Conservation (phyloP, 306 rosid genomes). For the Dryas drummondii region DNA sequence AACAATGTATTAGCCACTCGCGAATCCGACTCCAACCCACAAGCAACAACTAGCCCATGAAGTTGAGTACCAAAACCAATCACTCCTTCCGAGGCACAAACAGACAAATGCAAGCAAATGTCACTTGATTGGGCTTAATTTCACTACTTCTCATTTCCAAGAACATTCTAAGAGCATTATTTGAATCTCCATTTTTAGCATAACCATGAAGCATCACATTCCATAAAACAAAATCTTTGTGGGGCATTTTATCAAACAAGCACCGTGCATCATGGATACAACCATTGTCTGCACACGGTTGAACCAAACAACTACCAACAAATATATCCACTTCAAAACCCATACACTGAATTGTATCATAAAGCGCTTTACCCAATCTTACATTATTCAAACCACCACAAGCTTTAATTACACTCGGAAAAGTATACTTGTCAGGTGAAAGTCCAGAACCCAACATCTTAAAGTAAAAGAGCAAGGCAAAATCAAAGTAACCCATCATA, state of each 20-base stretch:
- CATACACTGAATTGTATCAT: slow-evolving; percentile 34
- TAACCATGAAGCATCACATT: slow-evolving; percentile 80
- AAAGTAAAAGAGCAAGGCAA: slow-evolving; percentile 64
- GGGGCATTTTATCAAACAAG: slow-evolving; percentile 65
- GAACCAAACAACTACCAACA: slow-evolving; percentile 70
- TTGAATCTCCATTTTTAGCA: slow-evolving; percentile 53
- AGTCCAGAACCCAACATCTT: slow-evolving; percentile 66
- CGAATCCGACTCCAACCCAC: slow-evolving; percentile 43
- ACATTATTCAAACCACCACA: slow-evolving; percentile 67
- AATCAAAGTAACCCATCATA: slow-evolving; percentile 51
- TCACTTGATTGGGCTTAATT: slow-evolving; percentile 49
- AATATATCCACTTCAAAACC: slow-evolving; percentile 65
- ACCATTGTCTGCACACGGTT: slow-evolving; percentile 62
- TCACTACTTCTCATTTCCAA: slow-evolving; percentile 48
- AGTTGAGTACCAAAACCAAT: slow-evolving; percentile 60
- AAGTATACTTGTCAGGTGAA: slow-evolving; percentile 86
- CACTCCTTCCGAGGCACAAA: slow-evolving; percentile 55
- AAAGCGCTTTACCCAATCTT: slow-evolving; percentile 53
- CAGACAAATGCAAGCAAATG: slow-evolving; percentile 59
- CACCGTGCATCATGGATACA: slow-evolving; percentile 51
- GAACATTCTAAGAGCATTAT: slow-evolving; percentile 45
- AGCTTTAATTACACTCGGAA: slow-evolving; percentile 75
- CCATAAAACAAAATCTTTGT: slow-evolving; percentile 62
- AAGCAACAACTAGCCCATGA: slow-evolving; percentile 57
- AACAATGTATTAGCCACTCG: slow-evolving; percentile 30